These are phyloP conservation scores for Boletus patriciae DNA, from an alignment of 768 basidiomycete species.

Conservation along the genomic window DNA sequence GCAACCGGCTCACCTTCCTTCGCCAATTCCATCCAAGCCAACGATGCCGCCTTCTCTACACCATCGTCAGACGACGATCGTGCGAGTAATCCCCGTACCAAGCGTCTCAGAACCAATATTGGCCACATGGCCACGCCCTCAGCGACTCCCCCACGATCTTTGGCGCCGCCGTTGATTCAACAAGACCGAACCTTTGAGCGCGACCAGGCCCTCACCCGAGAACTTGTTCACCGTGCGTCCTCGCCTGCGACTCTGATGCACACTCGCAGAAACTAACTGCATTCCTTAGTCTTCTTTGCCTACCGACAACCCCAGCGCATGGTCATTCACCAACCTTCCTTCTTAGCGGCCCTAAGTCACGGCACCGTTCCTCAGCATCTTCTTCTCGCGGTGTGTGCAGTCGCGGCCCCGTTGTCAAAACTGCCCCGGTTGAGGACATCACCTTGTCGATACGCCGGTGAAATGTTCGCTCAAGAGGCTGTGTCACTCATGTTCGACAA, in stretches of 20 bases:
- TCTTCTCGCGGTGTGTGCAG: constrained; percentile 71
- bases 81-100: constrained; percentile 43
- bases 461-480: constrained; percentile 57
- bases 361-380: constrained; percentile 70
- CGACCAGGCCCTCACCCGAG: constrained; percentile 64
- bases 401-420: constrained; percentile 74
- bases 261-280: not conserved
- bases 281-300: constrained; percentile 68
- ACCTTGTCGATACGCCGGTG: constrained; percentile 56
- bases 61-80: constrained; percentile 43
- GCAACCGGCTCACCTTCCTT: constrained; percentile 16
- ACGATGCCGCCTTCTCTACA: constrained; percentile 11
- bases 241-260: not conserved
- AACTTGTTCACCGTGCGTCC: constrained; percentile 69
- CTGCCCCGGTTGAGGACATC: constrained; percentile 59
- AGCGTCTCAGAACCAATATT: constrained; percentile 49
- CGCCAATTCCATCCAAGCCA: constrained; percentile 8
- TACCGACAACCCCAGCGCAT: constrained; percentile 77
- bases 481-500: constrained; percentile 70
- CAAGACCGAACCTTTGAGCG: constrained; percentile 48
- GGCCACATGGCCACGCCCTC: constrained; percentile 38
- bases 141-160: constrained; percentile 33
- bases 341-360: constrained; percentile 62
- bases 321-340: constrained; percentile 78
- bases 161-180: constrained; percentile 36